Evolutionary conservation across 2,329 filamentous ascomycete species (phyloP), one percentile per base, ranked within the genome.

Genomic region (Penicillium digitatum): DNA sequence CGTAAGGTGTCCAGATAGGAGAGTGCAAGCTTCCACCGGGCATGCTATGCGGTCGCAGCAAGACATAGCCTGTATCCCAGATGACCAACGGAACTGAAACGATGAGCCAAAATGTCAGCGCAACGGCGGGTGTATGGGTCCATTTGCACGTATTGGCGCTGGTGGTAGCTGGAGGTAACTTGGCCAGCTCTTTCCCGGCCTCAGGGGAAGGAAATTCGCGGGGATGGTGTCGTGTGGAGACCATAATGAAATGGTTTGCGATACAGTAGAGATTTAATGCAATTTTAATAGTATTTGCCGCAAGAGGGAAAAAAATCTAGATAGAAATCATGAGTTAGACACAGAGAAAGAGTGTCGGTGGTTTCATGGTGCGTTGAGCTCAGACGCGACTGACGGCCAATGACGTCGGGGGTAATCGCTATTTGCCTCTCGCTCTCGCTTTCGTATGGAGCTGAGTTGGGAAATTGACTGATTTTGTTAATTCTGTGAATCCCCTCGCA

Each of bases 1-100:
- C 83, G 75, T 96, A 96, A 0, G 89, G 90, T 29, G 75, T 76
- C 82, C 84, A 96, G 39, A 95, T 65, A 1, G 88, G 88, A 63
- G 76, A 80, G 76, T 95, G 89, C 49, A 87, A 77, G 44, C 73
- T 74, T 16, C 90, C 90, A 62, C 89, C 89, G 0, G 86, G 84
- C 88, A 96, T 94, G 54, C 85, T 88, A 72, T 87, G 83, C 29
- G 91, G 91, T 20, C 91, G 88, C 51, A 89, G 77, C 44, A 95
- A 78, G 37, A 95, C 84, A 76, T 95, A 96, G 55, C 79, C 77
- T 29, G 82, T 83, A 75, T 96, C 91, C 91, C 91, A 95, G 48
- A 83, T 68, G 46, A 95, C 89, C 57, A 95, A 81, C 1, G 89
- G 89, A 16, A 94, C 75, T 20, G 88, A 91, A 58, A 93, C 60